These are phyloP conservation scores for Globisporangium yorkense DNA, from an alignment of 352 stramenopile genomes.

Conservation along the genomic window DNA sequence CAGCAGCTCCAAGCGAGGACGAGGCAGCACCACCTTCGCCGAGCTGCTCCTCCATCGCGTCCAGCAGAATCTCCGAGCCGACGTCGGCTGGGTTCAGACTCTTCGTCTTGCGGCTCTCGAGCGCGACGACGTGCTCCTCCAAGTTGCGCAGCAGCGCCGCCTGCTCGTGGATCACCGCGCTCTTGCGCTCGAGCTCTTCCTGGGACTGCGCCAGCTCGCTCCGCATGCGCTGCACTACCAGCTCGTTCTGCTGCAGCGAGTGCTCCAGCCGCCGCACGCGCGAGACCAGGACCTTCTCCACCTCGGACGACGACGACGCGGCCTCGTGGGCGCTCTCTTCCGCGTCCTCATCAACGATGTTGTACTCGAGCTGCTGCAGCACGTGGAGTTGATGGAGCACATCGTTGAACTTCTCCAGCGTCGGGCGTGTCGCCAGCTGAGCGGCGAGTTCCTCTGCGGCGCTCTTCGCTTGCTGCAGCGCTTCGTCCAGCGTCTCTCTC, in stretches of 20 bases:
- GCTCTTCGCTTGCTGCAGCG: conserved; percentile 23
- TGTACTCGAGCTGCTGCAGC: conserved; percentile 90
- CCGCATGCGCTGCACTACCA: conserved; percentile 26
- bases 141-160: conserved; percentile 39
- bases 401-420: conserved; percentile 79
- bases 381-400: conserved; percentile 89
- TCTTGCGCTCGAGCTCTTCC: conserved; percentile 25
- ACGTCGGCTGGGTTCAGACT: conserved; percentile 34
- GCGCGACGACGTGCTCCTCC: conserved; percentile 58
- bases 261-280: conserved; percentile 68
- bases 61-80: conserved; percentile 60
- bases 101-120: conserved; percentile 36
- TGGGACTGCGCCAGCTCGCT: conserved; percentile 27
- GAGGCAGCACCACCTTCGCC: not conserved
- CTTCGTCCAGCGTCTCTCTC: conserved; percentile 23
- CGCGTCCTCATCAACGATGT: conserved; percentile 68
- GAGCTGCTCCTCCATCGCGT: conserved; percentile 65
- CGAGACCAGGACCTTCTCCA: conserved; percentile 61
- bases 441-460: conserved; percentile 25
- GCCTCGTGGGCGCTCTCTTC: conserved; percentile 19
- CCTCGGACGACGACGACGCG: conserved; percentile 18
- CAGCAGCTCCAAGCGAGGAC: not conserved
- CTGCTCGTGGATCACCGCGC: conserved; percentile 45
- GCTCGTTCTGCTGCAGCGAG: conserved; percentile 60
- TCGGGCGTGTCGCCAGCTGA: conserved; percentile 63